These are phyloP conservation scores for Pichia norvegensis DNA, from an alignment of 1,139 yeast genomes.

Conservation along the genomic window DNA sequence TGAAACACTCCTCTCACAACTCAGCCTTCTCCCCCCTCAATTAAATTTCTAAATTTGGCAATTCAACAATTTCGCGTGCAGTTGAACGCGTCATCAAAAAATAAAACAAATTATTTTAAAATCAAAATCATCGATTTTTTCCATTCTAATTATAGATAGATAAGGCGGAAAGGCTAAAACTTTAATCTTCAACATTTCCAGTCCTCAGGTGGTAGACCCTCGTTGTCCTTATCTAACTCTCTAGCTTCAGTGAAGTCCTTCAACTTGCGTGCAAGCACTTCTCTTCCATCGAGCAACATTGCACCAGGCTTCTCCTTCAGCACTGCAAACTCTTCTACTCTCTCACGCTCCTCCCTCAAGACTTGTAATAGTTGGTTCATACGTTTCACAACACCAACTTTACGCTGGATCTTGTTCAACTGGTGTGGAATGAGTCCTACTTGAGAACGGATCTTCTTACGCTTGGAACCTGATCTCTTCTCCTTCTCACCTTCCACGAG, in stretches of 20 bases:
- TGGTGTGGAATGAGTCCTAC: conserved; percentile 36
- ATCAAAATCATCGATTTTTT: no score
- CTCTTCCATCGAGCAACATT: conserved; percentile 70
- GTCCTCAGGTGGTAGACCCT: conserved; percentile 69
- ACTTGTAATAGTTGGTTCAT: conserved; percentile 89
- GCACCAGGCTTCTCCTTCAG: conserved; percentile 65
- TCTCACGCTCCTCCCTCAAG: conserved; percentile 82
- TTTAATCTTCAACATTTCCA: background rate
- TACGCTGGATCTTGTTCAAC: conserved; percentile 29
- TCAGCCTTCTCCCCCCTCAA: background rate
- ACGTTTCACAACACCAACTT: conserved; percentile 29
- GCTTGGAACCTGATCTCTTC: background rate
- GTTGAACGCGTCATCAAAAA: background rate
- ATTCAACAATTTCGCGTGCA: background rate
- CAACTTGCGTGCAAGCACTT: conserved; percentile 64
- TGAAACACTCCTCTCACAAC: background rate
- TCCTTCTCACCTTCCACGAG: background rate
- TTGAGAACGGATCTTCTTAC: background rate
- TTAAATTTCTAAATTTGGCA: background rate
- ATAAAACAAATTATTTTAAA: no score
- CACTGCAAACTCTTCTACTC: conserved; percentile 54
- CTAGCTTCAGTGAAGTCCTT: conserved; percentile 74
- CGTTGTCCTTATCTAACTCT: conserved; percentile 69
- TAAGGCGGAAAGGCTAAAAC: no score
- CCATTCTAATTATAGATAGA: no score